A percentile compares a stretch with the other conserved stretches of the same genome.
These are phyloP conservation scores for Curvularia eragrostidis DNA, from an alignment of 2,329 filamentous ascomycete genomes.

Conservation along the genomic window DNA sequence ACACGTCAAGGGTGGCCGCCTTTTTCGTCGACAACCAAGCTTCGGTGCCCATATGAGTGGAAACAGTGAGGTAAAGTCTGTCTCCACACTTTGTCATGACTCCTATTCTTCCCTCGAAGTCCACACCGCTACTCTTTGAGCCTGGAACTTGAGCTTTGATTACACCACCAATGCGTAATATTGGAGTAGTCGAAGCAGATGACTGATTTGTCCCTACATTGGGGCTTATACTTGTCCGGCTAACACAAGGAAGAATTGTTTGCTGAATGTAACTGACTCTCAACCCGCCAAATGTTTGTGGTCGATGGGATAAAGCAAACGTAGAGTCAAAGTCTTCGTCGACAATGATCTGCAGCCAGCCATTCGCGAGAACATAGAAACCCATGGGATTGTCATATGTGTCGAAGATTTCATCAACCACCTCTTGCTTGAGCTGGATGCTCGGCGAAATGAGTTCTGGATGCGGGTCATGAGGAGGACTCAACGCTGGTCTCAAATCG, in stretches of 20 bases:
- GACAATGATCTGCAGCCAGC: not conserved
- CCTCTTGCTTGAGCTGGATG: not conserved
- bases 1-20: not conserved
- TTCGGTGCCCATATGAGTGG: not conserved
- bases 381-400: not conserved
- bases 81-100: not conserved
- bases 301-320: not conserved
- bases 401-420: not conserved
- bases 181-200: not conserved
- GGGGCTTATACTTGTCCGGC: not conserved
- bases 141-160: not conserved
- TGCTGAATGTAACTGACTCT: not conserved
- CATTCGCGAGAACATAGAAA: not conserved
- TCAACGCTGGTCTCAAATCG: not conserved
- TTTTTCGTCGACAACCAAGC: not conserved
- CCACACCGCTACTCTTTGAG: not conserved
- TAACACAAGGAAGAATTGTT: not conserved
- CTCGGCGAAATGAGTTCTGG: not conserved
- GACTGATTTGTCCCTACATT: not conserved
- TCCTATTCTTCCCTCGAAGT: not conserved
- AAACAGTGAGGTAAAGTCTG: not conserved
- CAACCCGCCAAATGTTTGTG: not conserved
- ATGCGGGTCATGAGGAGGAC: not conserved
- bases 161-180: not conserved
- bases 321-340: not conserved